Evolutionary conservation across 306 rosid genomes (phyloP).

Genomic region (Urtica urens): DNA sequence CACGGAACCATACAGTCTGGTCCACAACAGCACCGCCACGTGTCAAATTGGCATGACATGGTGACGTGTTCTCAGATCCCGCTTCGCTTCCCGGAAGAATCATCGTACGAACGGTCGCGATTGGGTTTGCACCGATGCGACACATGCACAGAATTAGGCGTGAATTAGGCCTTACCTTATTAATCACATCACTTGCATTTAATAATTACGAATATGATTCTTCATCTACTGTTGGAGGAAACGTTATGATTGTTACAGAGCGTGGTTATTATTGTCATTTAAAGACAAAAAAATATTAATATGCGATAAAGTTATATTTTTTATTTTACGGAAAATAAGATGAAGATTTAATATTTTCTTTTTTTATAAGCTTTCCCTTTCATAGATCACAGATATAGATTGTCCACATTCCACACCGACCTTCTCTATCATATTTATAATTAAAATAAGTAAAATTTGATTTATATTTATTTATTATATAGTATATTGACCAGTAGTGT

Average conservation of each 20-base stretch:
- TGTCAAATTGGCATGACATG: conserved; percentile 1
- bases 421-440: too few species aligned
- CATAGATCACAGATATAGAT: not conserved
- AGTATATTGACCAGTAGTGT: not conserved
- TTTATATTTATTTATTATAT: not conserved
- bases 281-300: not conserved
- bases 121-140: conserved; percentile 3
- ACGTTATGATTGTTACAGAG: not conserved
- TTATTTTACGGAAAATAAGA: too few species aligned
- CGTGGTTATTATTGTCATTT: conserved; percentile 14
- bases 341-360: conserved; percentile 5
- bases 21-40: conserved; percentile 1
- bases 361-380: not conserved
- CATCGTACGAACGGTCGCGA: not conserved
- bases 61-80: not conserved
- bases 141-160: not conserved
- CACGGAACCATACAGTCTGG: not conserved
- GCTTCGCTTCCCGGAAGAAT: not conserved
- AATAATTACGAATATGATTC: not conserved
- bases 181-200: not conserved
- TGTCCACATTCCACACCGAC: conserved; percentile 24
- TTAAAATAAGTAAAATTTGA: not conserved
- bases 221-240: too few species aligned
- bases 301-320: conserved; percentile 6
- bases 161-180: not conserved